phyloP scores from a whole-genome alignment of 495 filamentous ascomycete species.

The Talaromyces proteolyticus region DNA sequence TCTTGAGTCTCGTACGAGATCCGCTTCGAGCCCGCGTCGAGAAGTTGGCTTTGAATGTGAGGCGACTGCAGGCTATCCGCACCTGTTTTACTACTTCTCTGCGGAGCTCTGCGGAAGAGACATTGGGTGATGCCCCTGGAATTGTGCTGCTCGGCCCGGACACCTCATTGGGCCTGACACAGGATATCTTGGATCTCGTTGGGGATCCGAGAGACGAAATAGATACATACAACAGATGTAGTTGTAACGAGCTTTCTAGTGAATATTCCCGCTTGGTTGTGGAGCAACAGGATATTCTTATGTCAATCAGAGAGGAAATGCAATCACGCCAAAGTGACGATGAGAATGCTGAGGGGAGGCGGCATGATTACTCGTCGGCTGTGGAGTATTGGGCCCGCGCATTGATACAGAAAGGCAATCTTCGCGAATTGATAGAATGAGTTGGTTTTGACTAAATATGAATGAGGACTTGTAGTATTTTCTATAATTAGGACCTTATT shows the following conservation, averaged over 20 bases:
- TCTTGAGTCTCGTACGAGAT: slow-evolving; percentile 48
- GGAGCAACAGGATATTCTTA: slow-evolving; percentile 27
- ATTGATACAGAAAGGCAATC: slow-evolving; percentile 32
- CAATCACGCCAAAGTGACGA: slow-evolving; percentile 35
- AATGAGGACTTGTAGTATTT: neutral
- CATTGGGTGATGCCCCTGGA: neutral
- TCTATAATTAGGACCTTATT: neutral
- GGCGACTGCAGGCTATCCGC: slow-evolving; percentile 27
- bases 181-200: slow-evolving; percentile 24
- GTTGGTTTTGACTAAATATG: neutral
- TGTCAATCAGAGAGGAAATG: slow-evolving; percentile 36
- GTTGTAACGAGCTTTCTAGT: slow-evolving; percentile 18
- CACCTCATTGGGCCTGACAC: slow-evolving; percentile 24
- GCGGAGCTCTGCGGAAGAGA: neutral
- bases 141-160: slow-evolving; percentile 27
- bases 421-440: slow-evolving; percentile 18
- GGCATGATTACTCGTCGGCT: slow-evolving; percentile 43
- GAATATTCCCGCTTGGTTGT: slow-evolving; percentile 22
- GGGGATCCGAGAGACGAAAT: slow-evolving; percentile 10
- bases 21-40: slow-evolving; percentile 35
- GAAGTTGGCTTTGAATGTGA: slow-evolving; percentile 42
- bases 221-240: slow-evolving; percentile 13
- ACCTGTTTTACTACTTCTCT: slow-evolving; percentile 20
- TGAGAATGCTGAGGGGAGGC: slow-evolving; percentile 35
- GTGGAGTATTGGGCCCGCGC: slow-evolving; percentile 38